These are phyloP conservation scores for Endocarpon pusillum DNA, from an alignment of 495 filamentous ascomycete species.

Conservation along the genomic window DNA sequence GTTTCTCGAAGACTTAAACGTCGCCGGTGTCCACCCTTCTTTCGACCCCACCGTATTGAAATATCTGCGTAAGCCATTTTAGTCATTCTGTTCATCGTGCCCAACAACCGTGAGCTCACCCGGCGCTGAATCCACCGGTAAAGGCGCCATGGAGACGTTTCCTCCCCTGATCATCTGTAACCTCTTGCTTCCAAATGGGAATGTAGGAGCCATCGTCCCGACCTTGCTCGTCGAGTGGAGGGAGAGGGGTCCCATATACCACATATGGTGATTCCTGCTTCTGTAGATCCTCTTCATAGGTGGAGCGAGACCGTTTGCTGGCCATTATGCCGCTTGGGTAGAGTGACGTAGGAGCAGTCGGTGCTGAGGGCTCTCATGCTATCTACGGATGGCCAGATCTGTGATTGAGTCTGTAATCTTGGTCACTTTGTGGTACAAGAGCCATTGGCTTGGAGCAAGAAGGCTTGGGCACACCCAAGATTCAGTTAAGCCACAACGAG, in stretches of 20 bases:
- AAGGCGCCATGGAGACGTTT: conserved; percentile 93
- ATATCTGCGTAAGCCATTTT: conserved; percentile 41
- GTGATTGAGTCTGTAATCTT: too few relatives aligned
- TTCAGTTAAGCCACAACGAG: too few relatives aligned
- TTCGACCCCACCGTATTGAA: conserved; percentile 97
- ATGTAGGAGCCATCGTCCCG: conserved; percentile 91
- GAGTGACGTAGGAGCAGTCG: too few relatives aligned
- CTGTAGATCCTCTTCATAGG: conserved; percentile 62
- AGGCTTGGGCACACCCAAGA: too few relatives aligned
- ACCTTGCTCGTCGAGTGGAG: conserved; percentile 55
- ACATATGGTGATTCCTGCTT: conserved; percentile 62
- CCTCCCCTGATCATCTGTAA: conserved; percentile 79
- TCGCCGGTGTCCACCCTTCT: conserved; percentile 88
- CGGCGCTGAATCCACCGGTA: conserved; percentile 90
- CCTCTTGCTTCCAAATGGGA: conserved; percentile 93
- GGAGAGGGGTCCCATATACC: conserved; percentile 72
- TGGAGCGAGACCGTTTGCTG: conserved; percentile 58
- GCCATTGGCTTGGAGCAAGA: too few relatives aligned
- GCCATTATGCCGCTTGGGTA: conserved; percentile 53
- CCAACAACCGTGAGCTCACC: conserved; percentile 36
- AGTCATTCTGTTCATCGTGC: conserved; percentile 14
- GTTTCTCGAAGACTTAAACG: conserved; percentile 78
- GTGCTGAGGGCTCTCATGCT: too few relatives aligned
- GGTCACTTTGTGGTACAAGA: too few relatives aligned
- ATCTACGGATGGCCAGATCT: too few relatives aligned